Base-by-base conservation (phyloP, 2,329 filamentous ascomycete genomes). In the Tympanopsis confertula region DNA sequence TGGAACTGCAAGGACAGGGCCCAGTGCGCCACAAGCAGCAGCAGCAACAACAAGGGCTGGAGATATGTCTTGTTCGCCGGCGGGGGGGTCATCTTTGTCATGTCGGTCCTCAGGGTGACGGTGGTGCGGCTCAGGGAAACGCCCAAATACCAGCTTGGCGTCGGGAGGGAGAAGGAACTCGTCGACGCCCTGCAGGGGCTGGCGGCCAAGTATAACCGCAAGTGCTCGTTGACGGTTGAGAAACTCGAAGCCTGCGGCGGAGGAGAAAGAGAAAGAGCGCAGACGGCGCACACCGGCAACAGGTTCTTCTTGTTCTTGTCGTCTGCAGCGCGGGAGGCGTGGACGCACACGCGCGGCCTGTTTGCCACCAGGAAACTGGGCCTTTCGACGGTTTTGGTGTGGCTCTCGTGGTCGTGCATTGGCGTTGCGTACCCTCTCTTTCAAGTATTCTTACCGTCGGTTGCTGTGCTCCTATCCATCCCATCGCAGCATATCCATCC, bases 381-480 rank as follows among this genome's bases (percentile, higher is more conserved):
- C 1, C 50, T 77, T 2, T 79, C 73, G 0, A 86, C 80, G 0
- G 43, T 59, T 1, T 57, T 86, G 41, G 74, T 86, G 43, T 83
- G 78, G 72, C 50, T 81, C 4, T 78, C 73, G 0, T 86, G 82
- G 82, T 66, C 72, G 0, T 50, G 82, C 2, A 82, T 85, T 22
- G 81, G 82, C 5, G 65, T 86, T 0, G 80, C 78, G 0, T 86
- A 86, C 47, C 82, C 82, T 0, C 62, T 87, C 0, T 87, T 82
- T 55, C 82, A 83, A 45, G 80, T 85, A 38, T 87, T 86, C 53
- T 59, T 86, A 2, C 75, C 75, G 61, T 68, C 52, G 44, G 60
- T 55, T 5, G 42, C n/a, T 36, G 42, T 5, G 5, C 7, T 26
- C 19, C n/a, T 13, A 26, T 36, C 19, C 5, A n/a, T n/a, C n/a